Base-by-base conservation (phyloP, 73 alveolate species). In the Symbiodinium natans region DNA sequence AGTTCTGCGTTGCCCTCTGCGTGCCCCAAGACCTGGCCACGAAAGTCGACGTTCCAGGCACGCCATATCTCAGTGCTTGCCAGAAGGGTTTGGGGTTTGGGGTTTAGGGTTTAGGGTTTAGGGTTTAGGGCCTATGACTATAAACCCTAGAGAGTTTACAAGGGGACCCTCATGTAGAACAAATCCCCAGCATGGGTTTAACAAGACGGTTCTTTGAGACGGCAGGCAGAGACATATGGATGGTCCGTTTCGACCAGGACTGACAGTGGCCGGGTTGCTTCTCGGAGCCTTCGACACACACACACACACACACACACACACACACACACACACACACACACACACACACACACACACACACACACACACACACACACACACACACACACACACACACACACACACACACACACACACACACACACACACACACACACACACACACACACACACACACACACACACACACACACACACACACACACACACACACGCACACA, bases 161-260 rank as follows among this genome's bases (percentile, higher is more conserved):
- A 25, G 83, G n/a, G 83, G 1, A 25, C 0, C 41, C 41, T 33
- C 39, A 21, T n/a, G 17, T 71, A 3, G 1, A 25, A 15, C n/a
- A 2, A 10, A 10, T 39, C 38, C 83, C 19, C 19, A 39, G 83
- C 19, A 19, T 21, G 17, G 17, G 10, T 27, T 27, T 39, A 71
- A 15, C n/a, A 39, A 15, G 17, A 27, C 29, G 41, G 83, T 39
- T 71, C 3, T 13, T 1, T 2, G 59, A 13, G 77, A 59, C 1
- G 77, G 34, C 77, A 82, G 89, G 59, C 29, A 31, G 89, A 19
- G 89, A 82, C 29, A 36, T 87, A 34, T 87, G 95, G 95, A 87
- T 87, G 63, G 85, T 87, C 68, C 77, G 95, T 34, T 87, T 87
- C 71, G 95, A 87, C 95, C 95, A 87, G 95, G 93, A 46, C 59